Conservation (phyloP, 257 asterid species). For the Jacaranda copaia region DNA sequence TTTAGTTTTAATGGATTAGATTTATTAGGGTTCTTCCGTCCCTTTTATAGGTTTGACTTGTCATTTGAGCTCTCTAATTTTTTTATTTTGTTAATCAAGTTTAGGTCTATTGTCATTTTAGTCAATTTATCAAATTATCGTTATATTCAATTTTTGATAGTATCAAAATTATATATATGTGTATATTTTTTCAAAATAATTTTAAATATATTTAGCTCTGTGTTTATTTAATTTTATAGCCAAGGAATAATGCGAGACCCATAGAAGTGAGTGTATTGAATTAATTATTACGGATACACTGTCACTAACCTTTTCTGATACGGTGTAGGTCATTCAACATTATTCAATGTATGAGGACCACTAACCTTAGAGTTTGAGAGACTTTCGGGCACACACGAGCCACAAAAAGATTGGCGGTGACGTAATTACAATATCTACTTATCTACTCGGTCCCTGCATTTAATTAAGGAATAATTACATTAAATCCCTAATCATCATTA, state of each 20-base stretch:
- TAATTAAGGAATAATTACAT: background rate
- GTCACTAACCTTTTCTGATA: constrained; percentile 30
- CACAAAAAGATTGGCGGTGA: constrained; percentile 42
- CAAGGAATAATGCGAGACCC: background rate
- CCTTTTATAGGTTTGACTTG: no score
- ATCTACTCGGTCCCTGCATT: constrained; percentile 14
- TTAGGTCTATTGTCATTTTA: no score
- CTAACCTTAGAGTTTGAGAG: constrained; percentile 25
- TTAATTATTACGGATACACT: background rate
- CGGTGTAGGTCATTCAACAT: constrained; percentile 22
- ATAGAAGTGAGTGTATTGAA: background rate
- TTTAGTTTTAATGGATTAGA: no score
- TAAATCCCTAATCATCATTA: no score
- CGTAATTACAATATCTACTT: constrained; percentile 29
- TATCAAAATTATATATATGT: no score
- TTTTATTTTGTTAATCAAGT: no score
- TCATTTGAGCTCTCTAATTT: no score
- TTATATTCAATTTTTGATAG: no score
- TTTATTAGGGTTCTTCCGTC: no score
- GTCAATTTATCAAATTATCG: no score
- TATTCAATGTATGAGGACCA: constrained; percentile 33
- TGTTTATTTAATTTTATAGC: background rate
- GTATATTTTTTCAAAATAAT: background rate
- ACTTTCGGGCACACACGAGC: constrained; percentile 45
- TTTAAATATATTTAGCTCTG: background rate